phyloP scores from a whole-genome alignment of 495 filamentous ascomycete genomes.

The Podospora sp. region DNA sequence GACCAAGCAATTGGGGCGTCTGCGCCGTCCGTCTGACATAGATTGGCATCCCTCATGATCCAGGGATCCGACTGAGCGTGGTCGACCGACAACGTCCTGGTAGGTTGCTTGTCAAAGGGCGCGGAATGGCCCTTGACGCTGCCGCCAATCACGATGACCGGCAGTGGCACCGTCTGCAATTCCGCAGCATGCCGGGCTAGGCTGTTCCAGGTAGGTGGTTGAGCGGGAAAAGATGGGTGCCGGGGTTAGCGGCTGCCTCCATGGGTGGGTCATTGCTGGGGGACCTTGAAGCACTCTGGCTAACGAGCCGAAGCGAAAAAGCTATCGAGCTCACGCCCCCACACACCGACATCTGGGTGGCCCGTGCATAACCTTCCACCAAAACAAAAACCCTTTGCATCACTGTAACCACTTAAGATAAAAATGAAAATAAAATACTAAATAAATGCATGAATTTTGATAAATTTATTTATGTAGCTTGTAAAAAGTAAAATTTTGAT shows the following conservation, averaged over 20 bases:
- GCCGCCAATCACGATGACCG: constrained; percentile 30
- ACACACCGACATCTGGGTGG: too few relatives aligned
- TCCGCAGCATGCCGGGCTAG: constrained; percentile 35
- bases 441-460: too few relatives aligned
- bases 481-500: too few relatives aligned
- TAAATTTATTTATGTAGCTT: too few relatives aligned
- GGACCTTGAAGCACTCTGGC: too few relatives aligned
- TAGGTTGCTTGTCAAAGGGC: constrained; percentile 4
- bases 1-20: constrained; percentile 9
- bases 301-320: too few relatives aligned
- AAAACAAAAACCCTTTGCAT: too few relatives aligned
- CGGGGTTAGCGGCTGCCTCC: neutral
- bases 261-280: neutral
- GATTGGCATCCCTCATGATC: constrained; percentile 7
- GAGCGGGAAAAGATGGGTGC: constrained; percentile 15
- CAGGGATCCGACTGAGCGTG: neutral
- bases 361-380: too few relatives aligned
- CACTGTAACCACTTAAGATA: too few relatives aligned
- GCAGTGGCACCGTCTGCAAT: constrained; percentile 27
- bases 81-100: constrained; percentile 5
- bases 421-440: too few relatives aligned
- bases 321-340: too few relatives aligned
- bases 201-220: constrained; percentile 45
- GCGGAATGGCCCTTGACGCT: neutral
- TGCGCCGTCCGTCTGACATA: constrained; percentile 14